phyloP scores from a whole-genome alignment of 345 rosid species.

The Clausena lansium region DNA sequence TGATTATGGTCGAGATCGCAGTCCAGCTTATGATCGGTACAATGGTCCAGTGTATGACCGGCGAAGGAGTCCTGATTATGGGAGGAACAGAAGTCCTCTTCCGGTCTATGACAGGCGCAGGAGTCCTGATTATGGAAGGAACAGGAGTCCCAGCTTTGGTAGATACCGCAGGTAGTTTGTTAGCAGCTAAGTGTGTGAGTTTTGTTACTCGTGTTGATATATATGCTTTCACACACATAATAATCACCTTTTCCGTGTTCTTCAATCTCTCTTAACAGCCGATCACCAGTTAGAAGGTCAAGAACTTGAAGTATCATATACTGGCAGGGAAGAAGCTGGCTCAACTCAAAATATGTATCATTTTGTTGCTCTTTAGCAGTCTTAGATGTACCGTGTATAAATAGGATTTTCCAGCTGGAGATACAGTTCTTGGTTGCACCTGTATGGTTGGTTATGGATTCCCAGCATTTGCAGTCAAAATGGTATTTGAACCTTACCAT shows the following conservation, averaged over 20 bases:
- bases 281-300: conserved; percentile 62
- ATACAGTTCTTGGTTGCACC: background rate
- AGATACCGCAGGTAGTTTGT: conserved; percentile 63
- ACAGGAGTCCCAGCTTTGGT: conserved; percentile 47
- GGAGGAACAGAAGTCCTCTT: conserved; percentile 43
- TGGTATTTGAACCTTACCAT: too few species aligned
- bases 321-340: conserved; percentile 9
- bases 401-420: background rate
- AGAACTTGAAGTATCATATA: conserved; percentile 32
- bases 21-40: conserved; percentile 71
- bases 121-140: conserved; percentile 45
- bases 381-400: conserved; percentile 10
- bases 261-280: conserved; percentile 37
- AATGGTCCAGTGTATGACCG: conserved; percentile 57
- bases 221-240: background rate
- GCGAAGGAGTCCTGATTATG: conserved; percentile 45
- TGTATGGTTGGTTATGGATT: background rate
- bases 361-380: conserved; percentile 2
- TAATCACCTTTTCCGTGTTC: background rate
- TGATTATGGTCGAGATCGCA: conserved; percentile 68
- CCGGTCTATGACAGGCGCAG: conserved; percentile 49
- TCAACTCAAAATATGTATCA: conserved; percentile 1
- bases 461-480: background rate
- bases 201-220: background rate
- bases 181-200: conserved; percentile 12